A percentile compares a stretch with the other conserved stretches of the same genome.
Conservation (phyloP, 345 rosid species). For the Viola odorata region DNA sequence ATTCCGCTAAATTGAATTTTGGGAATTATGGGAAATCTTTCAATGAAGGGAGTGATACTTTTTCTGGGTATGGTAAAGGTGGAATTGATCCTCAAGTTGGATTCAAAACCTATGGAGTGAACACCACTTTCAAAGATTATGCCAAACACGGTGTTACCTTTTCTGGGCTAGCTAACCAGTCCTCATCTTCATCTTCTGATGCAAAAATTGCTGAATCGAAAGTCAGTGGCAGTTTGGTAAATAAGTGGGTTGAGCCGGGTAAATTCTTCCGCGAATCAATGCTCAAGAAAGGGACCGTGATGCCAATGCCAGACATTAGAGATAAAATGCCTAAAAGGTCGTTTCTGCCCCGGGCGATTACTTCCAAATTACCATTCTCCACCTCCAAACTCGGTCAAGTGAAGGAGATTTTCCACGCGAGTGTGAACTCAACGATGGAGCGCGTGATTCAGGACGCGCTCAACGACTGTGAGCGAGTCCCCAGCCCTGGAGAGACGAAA, state of each 20-base stretch:
- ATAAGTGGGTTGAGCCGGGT: constrained; percentile 77
- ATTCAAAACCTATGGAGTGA: constrained; percentile 22
- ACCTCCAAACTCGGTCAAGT: constrained; percentile 27
- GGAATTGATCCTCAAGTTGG: constrained; percentile 12
- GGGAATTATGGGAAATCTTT: constrained; percentile 26
- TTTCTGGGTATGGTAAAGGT: constrained; percentile 22
- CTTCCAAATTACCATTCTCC: constrained; percentile 57
- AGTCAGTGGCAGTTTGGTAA: constrained; percentile 37
- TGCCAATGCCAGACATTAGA: constrained; percentile 84
- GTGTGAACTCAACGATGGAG: constrained; percentile 58
- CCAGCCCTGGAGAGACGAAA: constrained; percentile 74
- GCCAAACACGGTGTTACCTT: constrained; percentile 20
- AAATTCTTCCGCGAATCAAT: constrained; percentile 69
- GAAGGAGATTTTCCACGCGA: constrained; percentile 43
- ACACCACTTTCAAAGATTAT: constrained; percentile 28
- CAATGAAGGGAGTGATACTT: constrained; percentile 28
- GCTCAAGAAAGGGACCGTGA: constrained; percentile 52
- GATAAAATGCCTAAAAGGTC: constrained; percentile 92
- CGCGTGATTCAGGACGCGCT: constrained; percentile 44
- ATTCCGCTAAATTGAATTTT: constrained; percentile 12
- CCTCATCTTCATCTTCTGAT: constrained; percentile 1
- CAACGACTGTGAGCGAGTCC: constrained; percentile 59
- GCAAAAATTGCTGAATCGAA: not conserved
- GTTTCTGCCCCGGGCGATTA: constrained; percentile 68
- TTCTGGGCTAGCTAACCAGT: constrained; percentile 1